Conservation (phyloP, 2,329 filamentous ascomycete genomes). For the Penicillium freii region DNA sequence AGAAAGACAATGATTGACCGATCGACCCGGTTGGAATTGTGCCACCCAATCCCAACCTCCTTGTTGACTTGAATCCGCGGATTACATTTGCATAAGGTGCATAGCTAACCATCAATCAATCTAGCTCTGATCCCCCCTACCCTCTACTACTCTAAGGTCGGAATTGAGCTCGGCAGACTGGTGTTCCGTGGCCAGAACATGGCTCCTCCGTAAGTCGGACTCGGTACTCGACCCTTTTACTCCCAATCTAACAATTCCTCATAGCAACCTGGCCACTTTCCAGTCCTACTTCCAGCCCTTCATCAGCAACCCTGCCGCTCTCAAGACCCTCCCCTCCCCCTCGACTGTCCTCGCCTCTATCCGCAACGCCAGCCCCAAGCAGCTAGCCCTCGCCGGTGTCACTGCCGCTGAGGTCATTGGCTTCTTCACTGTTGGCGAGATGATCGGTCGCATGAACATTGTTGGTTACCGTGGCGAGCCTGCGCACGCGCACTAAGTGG, state of each 20-base stretch:
- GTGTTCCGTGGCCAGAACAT: conserved; percentile 87
- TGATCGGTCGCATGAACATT: conserved; percentile 92
- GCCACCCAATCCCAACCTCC: conserved; percentile 12
- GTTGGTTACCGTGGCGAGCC: conserved; percentile 81
- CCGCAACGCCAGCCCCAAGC: conserved; percentile 68
- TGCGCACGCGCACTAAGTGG: conserved; percentile 45
- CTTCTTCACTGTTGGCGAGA: conserved; percentile 98
- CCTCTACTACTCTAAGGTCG: conserved; percentile 89
- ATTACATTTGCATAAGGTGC: neutral
- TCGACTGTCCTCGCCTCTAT: conserved; percentile 55
- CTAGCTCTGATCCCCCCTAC: conserved; percentile 80
- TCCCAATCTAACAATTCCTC: conserved; percentile 12
- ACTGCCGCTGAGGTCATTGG: conserved; percentile 82
- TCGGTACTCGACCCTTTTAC: conserved; percentile 1
- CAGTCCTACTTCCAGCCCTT: conserved; percentile 80
- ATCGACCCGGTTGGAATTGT: conserved; percentile 1
- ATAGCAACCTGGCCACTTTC: conserved; percentile 74
- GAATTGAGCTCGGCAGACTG: conserved; percentile 80
- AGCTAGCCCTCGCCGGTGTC: conserved; percentile 72
- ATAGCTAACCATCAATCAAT: conserved; percentile 26
- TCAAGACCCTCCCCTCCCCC: conserved; percentile 57
- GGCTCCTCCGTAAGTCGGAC: conserved; percentile 79
- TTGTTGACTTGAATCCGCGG: conserved; percentile 13
- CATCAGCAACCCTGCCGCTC: conserved; percentile 67
- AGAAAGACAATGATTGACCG: neutral